phyloP scores from a whole-genome alignment of 805 yeast genomes.

The Metschnikowia cerradonensis region DNA sequence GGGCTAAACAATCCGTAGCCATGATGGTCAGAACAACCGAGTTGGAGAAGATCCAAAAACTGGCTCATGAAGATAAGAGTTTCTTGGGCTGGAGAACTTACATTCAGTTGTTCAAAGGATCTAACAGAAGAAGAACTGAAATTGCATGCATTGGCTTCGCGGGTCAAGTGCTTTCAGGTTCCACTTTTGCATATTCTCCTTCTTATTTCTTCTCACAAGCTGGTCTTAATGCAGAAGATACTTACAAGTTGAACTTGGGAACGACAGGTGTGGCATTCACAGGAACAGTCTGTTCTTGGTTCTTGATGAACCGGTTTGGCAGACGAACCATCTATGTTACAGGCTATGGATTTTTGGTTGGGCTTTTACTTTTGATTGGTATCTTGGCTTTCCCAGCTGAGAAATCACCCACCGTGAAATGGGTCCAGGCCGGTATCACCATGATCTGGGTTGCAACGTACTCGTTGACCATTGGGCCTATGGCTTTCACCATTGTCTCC shows the following conservation, averaged over 20 bases:
- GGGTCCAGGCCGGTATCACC: conserved; percentile 25
- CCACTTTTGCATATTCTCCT: conserved; percentile 11
- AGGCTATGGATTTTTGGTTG: conserved; percentile 3
- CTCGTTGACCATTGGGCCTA: conserved; percentile 9
- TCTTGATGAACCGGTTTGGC: conserved; percentile 6
- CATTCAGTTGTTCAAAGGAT: conserved; percentile 7
- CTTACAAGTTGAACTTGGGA: conserved; percentile 12
- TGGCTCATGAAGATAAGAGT: conserved; percentile 22
- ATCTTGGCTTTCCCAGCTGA: conserved; percentile 15
- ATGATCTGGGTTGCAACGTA: conserved; percentile 11
- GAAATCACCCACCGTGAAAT: conserved; percentile 15
- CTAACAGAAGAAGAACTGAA: conserved; percentile 9
- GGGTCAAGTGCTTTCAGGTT: conserved; percentile 11
- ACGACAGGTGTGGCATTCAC: conserved; percentile 10
- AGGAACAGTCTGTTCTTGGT: conserved; percentile 11
- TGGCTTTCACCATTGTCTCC: conserved; percentile 12
- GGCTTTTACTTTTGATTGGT: conserved; percentile 8
- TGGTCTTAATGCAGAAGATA: conserved; percentile 8
- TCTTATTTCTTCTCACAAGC: conserved; percentile 12
- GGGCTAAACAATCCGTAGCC: conserved; percentile 16
- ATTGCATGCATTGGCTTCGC: conserved; percentile 10
- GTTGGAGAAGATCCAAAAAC: conserved; percentile 25
- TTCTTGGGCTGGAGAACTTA: conserved; percentile 25
- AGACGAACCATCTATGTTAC: conserved; percentile 8
- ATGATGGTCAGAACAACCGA: conserved; percentile 30